Conservation (phyloP, 2,329 filamentous ascomycete genomes). For the Xylariaceae sp. region DNA sequence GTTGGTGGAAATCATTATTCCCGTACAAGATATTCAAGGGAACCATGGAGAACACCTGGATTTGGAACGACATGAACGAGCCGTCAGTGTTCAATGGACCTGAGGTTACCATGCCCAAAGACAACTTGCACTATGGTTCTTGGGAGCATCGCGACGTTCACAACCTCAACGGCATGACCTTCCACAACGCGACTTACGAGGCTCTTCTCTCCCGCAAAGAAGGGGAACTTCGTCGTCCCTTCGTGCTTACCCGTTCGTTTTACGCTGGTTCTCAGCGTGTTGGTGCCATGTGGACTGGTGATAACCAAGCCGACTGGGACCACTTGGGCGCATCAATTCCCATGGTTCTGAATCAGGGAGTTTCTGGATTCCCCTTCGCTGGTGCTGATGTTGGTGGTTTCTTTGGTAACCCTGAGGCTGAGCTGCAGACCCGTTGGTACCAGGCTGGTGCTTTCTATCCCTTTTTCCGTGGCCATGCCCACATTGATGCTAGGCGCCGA, state of each 20-base stretch:
- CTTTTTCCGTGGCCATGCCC: conserved; percentile 95
- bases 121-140: conserved; percentile 83
- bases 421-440: conserved; percentile 91
- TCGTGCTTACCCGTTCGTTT: conserved; percentile 88
- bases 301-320: conserved; percentile 91
- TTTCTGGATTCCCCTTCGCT: conserved; percentile 87
- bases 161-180: conserved; percentile 92
- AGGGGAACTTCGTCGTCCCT: conserved; percentile 78
- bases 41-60: conserved; percentile 77
- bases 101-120: conserved; percentile 97
- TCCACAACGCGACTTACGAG: conserved; percentile 89
- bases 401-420: conserved; percentile 93
- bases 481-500: conserved; percentile 90
- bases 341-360: conserved; percentile 89
- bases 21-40: conserved; percentile 84
- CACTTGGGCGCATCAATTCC: conserved; percentile 85
- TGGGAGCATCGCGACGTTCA: conserved; percentile 98
- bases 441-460: conserved; percentile 95
- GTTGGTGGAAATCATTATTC: conserved; percentile 90
- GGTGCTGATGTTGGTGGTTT: conserved; percentile 97
- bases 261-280: conserved; percentile 85
- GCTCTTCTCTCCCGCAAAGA: conserved; percentile 80
- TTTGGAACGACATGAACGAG: conserved; percentile 99
- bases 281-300: conserved; percentile 97
- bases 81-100: conserved; percentile 98